A percentile compares a stretch with the other conserved stretches of the same genome.
These are phyloP conservation scores for Dendrocalamus sinicus DNA, from an alignment of 176 grass and related monocot genomes.

Conservation along the genomic window DNA sequence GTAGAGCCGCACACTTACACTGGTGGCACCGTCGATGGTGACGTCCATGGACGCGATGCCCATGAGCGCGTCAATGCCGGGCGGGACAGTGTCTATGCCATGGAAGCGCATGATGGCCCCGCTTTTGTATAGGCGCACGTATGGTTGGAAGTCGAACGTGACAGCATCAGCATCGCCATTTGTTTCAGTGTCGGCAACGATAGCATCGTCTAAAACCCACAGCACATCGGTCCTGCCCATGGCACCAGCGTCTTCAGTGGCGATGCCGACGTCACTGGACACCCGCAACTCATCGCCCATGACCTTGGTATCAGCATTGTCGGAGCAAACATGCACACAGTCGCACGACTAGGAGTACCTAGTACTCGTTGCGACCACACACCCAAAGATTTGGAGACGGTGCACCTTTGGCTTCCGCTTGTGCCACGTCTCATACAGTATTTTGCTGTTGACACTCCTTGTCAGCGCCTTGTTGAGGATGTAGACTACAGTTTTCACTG, in stretches of 20 bases:
- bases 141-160: neutral
- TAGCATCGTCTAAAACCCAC: neutral
- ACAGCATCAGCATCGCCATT: neutral
- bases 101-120: too few relatives aligned
- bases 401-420: too few relatives aligned
- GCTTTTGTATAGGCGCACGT: neutral
- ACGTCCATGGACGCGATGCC: neutral
- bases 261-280: neutral
- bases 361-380: too few relatives aligned
- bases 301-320: neutral
- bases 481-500: too few relatives aligned
- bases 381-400: too few relatives aligned
- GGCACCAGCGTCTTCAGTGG: neutral
- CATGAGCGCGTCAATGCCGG: neutral
- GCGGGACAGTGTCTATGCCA: neutral
- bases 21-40: neutral
- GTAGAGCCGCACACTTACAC: neutral
- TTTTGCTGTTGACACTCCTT: too few relatives aligned
- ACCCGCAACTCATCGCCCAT: neutral
- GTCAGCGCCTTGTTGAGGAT: too few relatives aligned
- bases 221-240: neutral
- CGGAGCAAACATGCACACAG: too few relatives aligned
- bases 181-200: neutral
- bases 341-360: too few relatives aligned
- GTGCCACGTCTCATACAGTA: too few relatives aligned